phyloP scores from a whole-genome alignment of 176 grass and related monocot species.

The Carex parvula region DNA sequence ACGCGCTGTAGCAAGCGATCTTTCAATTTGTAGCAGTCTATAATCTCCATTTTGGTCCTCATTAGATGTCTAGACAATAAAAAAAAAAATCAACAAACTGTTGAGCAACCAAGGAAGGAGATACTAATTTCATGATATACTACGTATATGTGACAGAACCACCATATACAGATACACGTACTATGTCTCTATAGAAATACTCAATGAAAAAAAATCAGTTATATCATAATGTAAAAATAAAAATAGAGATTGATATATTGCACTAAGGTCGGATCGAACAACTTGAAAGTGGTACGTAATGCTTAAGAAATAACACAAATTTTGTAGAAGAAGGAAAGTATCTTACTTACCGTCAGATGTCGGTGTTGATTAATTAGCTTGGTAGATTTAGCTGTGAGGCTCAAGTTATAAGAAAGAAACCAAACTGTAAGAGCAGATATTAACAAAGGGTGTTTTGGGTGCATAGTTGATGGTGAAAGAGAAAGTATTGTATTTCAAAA shows the following conservation, averaged over 20 bases:
- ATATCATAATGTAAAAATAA: neutral
- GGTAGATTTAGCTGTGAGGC: neutral
- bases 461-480: slow-evolving; percentile 1
- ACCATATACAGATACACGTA: neutral
- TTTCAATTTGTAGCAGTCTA: neutral
- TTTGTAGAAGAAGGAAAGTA: neutral
- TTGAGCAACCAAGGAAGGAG: neutral
- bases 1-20: neutral
- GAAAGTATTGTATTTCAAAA: neutral
- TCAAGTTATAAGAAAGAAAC: neutral
- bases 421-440: neutral
- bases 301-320: neutral
- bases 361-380: neutral
- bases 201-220: neutral
- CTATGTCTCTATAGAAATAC: too few species aligned
- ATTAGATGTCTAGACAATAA: neutral
- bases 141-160: neutral
- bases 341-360: neutral
- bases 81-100: neutral
- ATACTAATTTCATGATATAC: neutral
- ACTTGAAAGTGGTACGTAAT: neutral
- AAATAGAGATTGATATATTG: neutral
- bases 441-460: neutral
- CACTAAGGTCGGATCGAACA: neutral
- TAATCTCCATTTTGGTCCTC: neutral